phyloP scores from a whole-genome alignment of 768 basidiomycete species.

The Clavaria fumosa region DNA sequence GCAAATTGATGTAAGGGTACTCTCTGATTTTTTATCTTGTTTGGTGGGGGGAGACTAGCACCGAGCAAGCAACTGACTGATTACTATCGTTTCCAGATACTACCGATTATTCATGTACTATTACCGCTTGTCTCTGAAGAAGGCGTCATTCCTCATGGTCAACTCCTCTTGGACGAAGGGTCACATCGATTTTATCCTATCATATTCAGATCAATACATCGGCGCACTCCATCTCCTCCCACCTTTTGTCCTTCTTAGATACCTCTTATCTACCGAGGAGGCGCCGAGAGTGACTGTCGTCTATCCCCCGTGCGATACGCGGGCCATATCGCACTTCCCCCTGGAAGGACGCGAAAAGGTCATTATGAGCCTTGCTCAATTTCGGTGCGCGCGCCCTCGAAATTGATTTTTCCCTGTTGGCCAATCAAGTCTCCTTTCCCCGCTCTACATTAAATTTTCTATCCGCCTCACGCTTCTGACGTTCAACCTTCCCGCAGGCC shows the following conservation, averaged over 20 bases:
- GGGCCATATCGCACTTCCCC: constrained; percentile 43
- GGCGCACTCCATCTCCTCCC: constrained; percentile 31
- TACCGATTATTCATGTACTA: constrained; percentile 78
- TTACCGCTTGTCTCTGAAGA: constrained; percentile 61
- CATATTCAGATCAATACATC: constrained; percentile 34
- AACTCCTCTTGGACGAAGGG: constrained; percentile 92
- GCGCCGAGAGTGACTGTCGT: constrained; percentile 33
- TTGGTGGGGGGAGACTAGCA: constrained; percentile 12
- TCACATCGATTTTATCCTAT: constrained; percentile 66
- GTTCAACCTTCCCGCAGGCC: constrained; percentile 33
- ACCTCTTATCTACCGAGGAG: constrained; percentile 14
- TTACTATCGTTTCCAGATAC: constrained; percentile 37
- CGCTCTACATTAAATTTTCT: neutral
- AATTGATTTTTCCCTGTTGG: too few species aligned
- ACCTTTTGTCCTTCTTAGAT: constrained; percentile 17
- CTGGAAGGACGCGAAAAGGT: constrained; percentile 41
- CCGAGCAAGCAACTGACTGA: neutral
- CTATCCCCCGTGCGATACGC: constrained; percentile 88
- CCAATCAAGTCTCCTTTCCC: too few species aligned
- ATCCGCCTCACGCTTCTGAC: constrained; percentile 1
- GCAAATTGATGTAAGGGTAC: constrained; percentile 58
- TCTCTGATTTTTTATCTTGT: too few species aligned
- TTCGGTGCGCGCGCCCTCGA: constrained; percentile 60
- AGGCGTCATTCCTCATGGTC: constrained; percentile 72
- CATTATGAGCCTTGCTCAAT: constrained; percentile 84